Evolutionary conservation across 2,329 filamentous ascomycete genomes (phyloP).

Genomic region (Cytospora schulzeri): DNA sequence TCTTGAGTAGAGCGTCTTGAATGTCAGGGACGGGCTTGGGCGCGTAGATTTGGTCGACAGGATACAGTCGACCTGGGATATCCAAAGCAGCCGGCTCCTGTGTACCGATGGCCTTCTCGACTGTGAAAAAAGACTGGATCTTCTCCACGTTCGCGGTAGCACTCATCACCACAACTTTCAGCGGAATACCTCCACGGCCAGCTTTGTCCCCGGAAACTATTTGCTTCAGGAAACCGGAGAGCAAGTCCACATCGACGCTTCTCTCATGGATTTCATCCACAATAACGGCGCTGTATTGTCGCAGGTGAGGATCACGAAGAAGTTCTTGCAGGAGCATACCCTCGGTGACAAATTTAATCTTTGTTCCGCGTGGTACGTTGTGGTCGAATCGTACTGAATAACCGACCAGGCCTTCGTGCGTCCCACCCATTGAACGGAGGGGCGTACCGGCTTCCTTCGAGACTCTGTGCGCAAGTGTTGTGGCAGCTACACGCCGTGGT

Average conservation of each 20-base stretch:
- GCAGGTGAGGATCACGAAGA: slow-evolving; percentile 78
- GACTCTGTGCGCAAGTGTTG: slow-evolving; percentile 84
- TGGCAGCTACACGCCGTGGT: slow-evolving; percentile 89
- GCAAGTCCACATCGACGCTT: slow-evolving; percentile 89
- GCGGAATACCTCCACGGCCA: slow-evolving; percentile 68
- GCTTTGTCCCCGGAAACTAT: slow-evolving; percentile 65
- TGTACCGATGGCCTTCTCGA: slow-evolving; percentile 19
- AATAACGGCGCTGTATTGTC: slow-evolving; percentile 84
- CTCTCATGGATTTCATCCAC: slow-evolving; percentile 98
- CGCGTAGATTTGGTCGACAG: slow-evolving; percentile 78
- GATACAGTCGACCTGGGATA: slow-evolving; percentile 85
- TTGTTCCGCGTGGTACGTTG: slow-evolving; percentile 76
- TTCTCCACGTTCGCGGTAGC: slow-evolving; percentile 88
- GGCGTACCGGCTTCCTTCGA: slow-evolving; percentile 71
- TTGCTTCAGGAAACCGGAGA: slow-evolving; percentile 84
- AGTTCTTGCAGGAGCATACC: slow-evolving; percentile 96
- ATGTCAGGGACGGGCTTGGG: slow-evolving; percentile 76
- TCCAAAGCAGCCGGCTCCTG: slow-evolving; percentile 45
- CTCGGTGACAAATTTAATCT: slow-evolving; percentile 92
- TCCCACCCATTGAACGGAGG: slow-evolving; percentile 40
- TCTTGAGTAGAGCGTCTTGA: slow-evolving; percentile 77
- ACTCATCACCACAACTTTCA: slow-evolving; percentile 96
- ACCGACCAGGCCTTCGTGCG: slow-evolving; percentile 65
- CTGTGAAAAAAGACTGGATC: slow-evolving; percentile 73
- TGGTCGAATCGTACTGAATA: slow-evolving; percentile 97